Base-by-base conservation (phyloP, 495 filamentous ascomycete genomes). In the Corynascus novoguineensis region DNA sequence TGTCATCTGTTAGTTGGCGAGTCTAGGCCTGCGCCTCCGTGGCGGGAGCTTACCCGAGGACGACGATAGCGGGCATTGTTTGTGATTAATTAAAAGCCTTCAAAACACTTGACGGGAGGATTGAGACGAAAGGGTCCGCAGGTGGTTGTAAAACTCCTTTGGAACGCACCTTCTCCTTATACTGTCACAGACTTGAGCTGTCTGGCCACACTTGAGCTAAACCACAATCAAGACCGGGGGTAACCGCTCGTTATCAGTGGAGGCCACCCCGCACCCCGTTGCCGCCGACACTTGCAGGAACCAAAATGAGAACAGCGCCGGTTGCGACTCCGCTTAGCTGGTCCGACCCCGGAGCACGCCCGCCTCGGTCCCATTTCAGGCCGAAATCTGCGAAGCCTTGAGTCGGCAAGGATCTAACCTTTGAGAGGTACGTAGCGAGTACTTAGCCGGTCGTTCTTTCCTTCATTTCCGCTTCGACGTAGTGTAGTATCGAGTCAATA, bases 1-100 rank as follows among this genome's bases (percentile, higher is more conserved):
- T 97, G 60, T 19, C 17, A 11, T 19, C 0, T 29, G 34, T 49
- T 32, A 49, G 45, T 14, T 9, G 54, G 6, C 58, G 5, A 3
- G 25, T 22, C 14, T 25, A 2, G 5, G 3, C 28, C 11, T n/a
- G 17, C 14, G 24, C 3, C 17, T 38, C 34, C 25, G 24, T 45
- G 41, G 19, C 24, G 25, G 40, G 55, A 31, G n/a, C 55, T 44
- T 46, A 58, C 55, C 55, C 55, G 31, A 58, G 27, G 31, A 58
- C 55, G 27, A 58, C 55, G 24, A 58, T 58, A 38, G 22, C 38
- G 3, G 55, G 37, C 55, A 58, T n/a, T 58, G 28, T n/a, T 48
- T 29, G 17, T 47, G 12, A 17, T 42, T 5, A 49, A 22, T 31
- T 41, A n/a, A 7, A 41, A 2, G 37, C n/a, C 4, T 21, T 8